Evolutionary conservation across 1,139 yeast species (phyloP), one percentile per base, ranked within the genome.

Genomic region (Saccharomyces uvarum): DNA sequence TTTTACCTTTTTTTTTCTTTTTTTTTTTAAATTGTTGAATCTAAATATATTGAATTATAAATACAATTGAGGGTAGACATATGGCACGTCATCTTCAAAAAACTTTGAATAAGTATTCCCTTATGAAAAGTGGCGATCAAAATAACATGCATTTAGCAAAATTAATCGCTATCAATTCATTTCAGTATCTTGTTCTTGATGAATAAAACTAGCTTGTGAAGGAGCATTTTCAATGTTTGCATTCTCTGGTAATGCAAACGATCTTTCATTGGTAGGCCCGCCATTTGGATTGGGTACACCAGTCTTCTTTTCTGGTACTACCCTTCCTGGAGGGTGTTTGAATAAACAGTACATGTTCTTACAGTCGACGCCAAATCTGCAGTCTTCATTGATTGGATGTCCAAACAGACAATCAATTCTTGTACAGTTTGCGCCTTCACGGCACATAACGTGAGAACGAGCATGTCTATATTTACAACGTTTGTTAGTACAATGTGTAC

Each of bases 391-490:
- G 51, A 87, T 73, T 48, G 96, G 96, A 70, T 89, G 97, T 24
- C 86, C 78, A 70, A 88, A 89, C 51, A 80, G 77, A 73, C 97
- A 89, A 70, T 89, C 95, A 52, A 82, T 75, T 70, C 96, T 82
- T 29, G 81, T 78, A 73, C 97, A 89, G 51, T 77, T 77, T 19
- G 81, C 79, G 38, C 97, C 97, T 49, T 83, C 87, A 68, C 96
- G 88, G 70, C 97, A 89, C 58, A 86, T 74, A 33, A 83, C 81
- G 16, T 80, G 75, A 13, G 88, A 77, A 16, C 82, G 78, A 1
- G 97, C 95, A 70, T 89, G 97, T 72, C 97, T 81, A 70, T 81
- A 86, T 57, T 86, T 86, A 73, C 97, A 89, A 63, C 78, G 79
- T 61, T 77, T 78, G 65, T 88, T 88, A 49, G 90, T 84, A 73